A percentile compares a stretch with the other conserved stretches of the same genome.
phyloP scores from a whole-genome alignment of 331 rosid genomes.

The Erythrophleum ivorense region DNA sequence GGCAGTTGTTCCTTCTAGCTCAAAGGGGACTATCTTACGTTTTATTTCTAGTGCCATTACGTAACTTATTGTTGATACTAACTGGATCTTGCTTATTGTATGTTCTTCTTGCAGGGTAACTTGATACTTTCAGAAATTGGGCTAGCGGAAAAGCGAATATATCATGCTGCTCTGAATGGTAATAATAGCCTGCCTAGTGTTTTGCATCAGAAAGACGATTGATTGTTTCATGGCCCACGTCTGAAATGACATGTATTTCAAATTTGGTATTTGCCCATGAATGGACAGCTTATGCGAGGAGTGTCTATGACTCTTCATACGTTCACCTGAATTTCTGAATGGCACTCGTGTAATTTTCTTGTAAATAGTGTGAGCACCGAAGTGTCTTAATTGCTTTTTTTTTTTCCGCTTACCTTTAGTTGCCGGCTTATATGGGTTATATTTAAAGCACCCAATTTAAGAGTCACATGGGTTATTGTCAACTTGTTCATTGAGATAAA shows the following conservation, averaged over 20 bases:
- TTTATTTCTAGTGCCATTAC: background rate
- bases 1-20: slow-evolving; percentile 29
- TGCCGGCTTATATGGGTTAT: slow-evolving; percentile 4
- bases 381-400: slow-evolving; percentile 29
- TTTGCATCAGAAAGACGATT: slow-evolving; percentile 98
- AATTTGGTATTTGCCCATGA: slow-evolving; percentile 45
- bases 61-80: slow-evolving; percentile 19
- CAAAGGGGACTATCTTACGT: background rate
- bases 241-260: slow-evolving; percentile 71
- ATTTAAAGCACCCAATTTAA: slow-evolving; percentile 38
- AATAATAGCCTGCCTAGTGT: slow-evolving; percentile 94
- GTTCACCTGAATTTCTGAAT: slow-evolving; percentile 45
- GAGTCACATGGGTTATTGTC: slow-evolving; percentile 27
- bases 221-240: slow-evolving; percentile 80
- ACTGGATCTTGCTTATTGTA: slow-evolving; percentile 32
- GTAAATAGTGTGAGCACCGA: slow-evolving; percentile 44
- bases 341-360: slow-evolving; percentile 50
- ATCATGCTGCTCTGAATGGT: slow-evolving; percentile 98
- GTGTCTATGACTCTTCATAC: slow-evolving; percentile 37
- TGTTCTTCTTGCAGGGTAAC: slow-evolving; percentile 71
- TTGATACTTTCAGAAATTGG: slow-evolving; percentile 82
- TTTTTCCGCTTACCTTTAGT: background rate
- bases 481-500: slow-evolving; percentile 41
- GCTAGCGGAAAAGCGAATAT: slow-evolving; percentile 90
- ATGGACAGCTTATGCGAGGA: slow-evolving; percentile 56